Conservation (phyloP, 768 basidiomycete genomes). For the Infundibulicybe gibba region DNA sequence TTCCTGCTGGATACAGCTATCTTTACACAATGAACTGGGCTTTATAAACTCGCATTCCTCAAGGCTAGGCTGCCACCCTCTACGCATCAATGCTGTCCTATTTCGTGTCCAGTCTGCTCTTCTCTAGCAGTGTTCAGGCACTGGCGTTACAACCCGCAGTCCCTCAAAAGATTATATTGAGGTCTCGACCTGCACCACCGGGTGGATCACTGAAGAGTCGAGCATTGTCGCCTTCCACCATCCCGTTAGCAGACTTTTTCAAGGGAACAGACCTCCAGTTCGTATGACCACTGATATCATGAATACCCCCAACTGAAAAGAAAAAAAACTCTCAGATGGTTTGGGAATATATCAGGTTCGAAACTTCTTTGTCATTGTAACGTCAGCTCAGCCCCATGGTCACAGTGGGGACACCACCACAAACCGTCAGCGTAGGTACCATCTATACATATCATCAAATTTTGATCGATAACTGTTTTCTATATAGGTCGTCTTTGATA, state of each 20-base stretch:
- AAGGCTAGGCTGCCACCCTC: too few relatives aligned
- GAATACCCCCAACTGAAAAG: background rate
- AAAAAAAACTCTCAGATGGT: slow-evolving; percentile 35
- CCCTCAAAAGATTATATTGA: too few relatives aligned
- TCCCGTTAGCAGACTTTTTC: slow-evolving; percentile 50
- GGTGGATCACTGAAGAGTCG: slow-evolving; percentile 24
- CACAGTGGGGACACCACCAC: slow-evolving; percentile 52
- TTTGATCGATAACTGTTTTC: background rate
- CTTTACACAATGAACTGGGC: too few relatives aligned
- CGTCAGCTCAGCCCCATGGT: background rate
- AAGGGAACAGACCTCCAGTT: slow-evolving; percentile 57
- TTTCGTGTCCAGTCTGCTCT: too few relatives aligned
- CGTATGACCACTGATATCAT: slow-evolving; percentile 10
- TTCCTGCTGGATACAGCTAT: too few relatives aligned
- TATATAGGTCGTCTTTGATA: slow-evolving; percentile 53
- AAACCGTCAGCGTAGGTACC: slow-evolving; percentile 31
- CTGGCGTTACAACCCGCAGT: too few relatives aligned
- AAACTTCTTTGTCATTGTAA: background rate
- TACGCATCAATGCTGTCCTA: too few relatives aligned
- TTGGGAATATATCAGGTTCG: slow-evolving; percentile 44
- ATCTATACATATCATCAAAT: background rate
- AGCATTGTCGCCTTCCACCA: slow-evolving; percentile 32
- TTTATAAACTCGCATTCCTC: too few relatives aligned
- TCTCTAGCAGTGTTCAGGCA: too few relatives aligned
- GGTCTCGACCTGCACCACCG: background rate